Conservation (phyloP, 2,329 filamentous ascomycete species). For the Cyphellophora europaea region DNA sequence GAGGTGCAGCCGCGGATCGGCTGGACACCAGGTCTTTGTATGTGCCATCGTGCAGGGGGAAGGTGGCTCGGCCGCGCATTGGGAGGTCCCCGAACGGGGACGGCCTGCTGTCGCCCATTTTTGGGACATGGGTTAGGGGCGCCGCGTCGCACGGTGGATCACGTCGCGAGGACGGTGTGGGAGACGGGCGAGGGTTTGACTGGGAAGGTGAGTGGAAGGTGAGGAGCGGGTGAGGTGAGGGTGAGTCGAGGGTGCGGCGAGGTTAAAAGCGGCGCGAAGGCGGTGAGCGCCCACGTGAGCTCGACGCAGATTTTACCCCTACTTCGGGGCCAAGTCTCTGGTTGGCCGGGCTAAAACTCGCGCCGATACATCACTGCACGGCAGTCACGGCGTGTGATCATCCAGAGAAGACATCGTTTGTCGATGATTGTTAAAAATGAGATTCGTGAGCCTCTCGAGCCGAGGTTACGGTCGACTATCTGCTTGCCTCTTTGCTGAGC, state of each 20-base stretch:
- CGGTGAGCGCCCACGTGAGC: slow-evolving; percentile 4
- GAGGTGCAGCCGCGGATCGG: not conserved
- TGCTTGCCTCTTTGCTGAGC: too few species aligned
- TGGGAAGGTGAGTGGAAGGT: slow-evolving; percentile 3
- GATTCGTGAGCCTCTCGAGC: too few species aligned
- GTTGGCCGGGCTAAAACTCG: too few species aligned
- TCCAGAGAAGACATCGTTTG: too few species aligned
- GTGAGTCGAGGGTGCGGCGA: too few species aligned
- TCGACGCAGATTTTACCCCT: too few species aligned
- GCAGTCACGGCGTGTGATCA: too few species aligned
- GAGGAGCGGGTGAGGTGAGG: slow-evolving; percentile 3
- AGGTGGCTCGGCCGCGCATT: not conserved
- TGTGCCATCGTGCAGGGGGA: not conserved
- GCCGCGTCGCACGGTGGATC: not conserved
- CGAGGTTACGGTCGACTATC: too few species aligned
- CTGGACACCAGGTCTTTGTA: not conserved
- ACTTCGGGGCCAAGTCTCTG: too few species aligned
- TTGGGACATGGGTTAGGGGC: not conserved
- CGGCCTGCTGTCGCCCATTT: not conserved
- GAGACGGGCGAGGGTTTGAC: slow-evolving; percentile 1
- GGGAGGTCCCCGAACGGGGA: not conserved
- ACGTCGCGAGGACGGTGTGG: not conserved
- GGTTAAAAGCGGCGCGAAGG: slow-evolving; percentile 3
- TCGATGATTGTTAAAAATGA: too few species aligned
- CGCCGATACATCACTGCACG: too few species aligned